Base-by-base conservation (phyloP, 2,329 filamentous ascomycete genomes). In the Nemania bipapillata region DNA sequence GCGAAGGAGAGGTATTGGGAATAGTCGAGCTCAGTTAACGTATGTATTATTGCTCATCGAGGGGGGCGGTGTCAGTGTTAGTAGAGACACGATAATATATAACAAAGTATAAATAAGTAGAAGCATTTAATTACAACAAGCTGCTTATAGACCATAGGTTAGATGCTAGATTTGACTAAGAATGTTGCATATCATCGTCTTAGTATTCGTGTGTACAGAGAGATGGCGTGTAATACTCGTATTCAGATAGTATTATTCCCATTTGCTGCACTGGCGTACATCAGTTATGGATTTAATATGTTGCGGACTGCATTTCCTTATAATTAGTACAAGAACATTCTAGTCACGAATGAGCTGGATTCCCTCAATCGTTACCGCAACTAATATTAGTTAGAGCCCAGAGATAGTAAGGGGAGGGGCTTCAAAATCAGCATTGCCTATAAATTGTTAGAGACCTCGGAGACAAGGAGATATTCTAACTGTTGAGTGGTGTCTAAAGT, bases 171-270 rank as follows among this genome's bases (percentile, higher is more conserved):
- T 40, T 32, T 32, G 30, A 4, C 4, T 4, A 9, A 9, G 15
- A 17, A 15, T 45, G 7, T 45, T 45, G 3, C 11, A 42, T 28
- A 28, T 24, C 7, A 26, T 15, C 17, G 53, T 45, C 22, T 15
- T 53, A 28, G 24, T 28, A 45, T 56, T 42, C 35, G 35, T 40
- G 35, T 40, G 8, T 30, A 53, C 11, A 17, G 49, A 20, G 22
- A 4, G n/a, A 9, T 45, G 17, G 17, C 1, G 17, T 24, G 59
- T 54, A n/a, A n/a, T n/a, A 63, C 55, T 63, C 59, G 59, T 63
- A 63, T 63, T 63, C 59, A 50, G 54, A 63, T 63, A 30, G n/a
- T 24, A 5, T 1, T 3, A 49, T 20, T 20, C 20, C 22, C 37
- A 17, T 12, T 40, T 45, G 8, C 40, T 45, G n/a, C 15, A 45